Conservation (phyloP, 768 basidiomycete genomes). For the Daedalea quercina region DNA sequence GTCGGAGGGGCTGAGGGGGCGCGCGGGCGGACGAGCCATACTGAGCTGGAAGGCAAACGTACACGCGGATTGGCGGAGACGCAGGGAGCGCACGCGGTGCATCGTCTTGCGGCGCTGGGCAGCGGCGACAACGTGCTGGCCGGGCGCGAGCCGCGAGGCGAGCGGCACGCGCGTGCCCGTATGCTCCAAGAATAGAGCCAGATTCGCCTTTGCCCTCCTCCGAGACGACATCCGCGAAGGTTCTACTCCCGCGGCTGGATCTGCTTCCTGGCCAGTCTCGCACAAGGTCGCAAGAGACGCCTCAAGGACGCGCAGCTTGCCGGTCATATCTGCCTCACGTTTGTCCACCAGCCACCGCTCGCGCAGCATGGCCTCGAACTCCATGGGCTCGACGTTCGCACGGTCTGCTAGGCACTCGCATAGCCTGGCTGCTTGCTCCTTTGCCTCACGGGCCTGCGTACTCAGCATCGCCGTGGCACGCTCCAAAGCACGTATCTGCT, state of each 20-base stretch:
- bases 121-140: not conserved
- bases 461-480: slow-evolving; percentile 36
- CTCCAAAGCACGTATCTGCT: slow-evolving; percentile 42
- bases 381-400: slow-evolving; percentile 16
- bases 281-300: not conserved
- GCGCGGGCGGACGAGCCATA: not conserved
- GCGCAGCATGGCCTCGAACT: slow-evolving; percentile 33
- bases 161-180: slow-evolving; percentile 11
- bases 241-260: too few species aligned
- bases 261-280: too few species aligned
- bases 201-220: not conserved
- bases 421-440: slow-evolving; percentile 34
- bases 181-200: slow-evolving; percentile 8
- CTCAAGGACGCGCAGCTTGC: slow-evolving; percentile 3
- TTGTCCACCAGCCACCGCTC: slow-evolving; percentile 50
- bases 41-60: slow-evolving; percentile 1
- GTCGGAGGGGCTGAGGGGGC: not conserved
- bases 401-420: slow-evolving; percentile 31
- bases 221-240: not conserved
- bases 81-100: slow-evolving; percentile 9
- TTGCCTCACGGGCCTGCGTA: slow-evolving; percentile 38
- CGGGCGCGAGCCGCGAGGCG: not conserved
- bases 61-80: slow-evolving; percentile 8
- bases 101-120: slow-evolving; percentile 9
- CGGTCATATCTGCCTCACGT: not conserved